Evolutionary conservation across 768 basidiomycete species (phyloP), one percentile per base, ranked within the genome.

Genomic region (Tulasnella sp.): DNA sequence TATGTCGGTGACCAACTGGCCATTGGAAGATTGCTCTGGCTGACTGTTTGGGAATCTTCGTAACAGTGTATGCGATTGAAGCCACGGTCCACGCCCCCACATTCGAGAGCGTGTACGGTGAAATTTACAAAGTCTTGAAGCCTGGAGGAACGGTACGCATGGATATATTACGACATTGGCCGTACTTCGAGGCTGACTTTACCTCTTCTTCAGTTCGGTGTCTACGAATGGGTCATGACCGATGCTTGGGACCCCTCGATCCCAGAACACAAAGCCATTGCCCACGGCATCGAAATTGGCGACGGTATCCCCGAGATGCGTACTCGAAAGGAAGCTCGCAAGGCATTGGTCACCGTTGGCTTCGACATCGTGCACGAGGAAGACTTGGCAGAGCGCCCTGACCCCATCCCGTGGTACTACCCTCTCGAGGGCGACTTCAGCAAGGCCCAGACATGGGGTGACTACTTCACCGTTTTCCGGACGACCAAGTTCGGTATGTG

Each of bases 191-290:
- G 4, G 58, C 58, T 64, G 12, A 49, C 25, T 36, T 2, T 15
- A 34, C 17, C 17, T 52, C 45, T 49, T 22, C 75, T 68, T n/a
- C n/a, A n/a, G 69, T 70, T 97, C 83, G 97, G 96, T 81, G 93
- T 99, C 45, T 99, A 99, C 84, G 97, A 99, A 83, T 99, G 97
- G 97, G 91, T 90, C 84, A 98, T 99, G 97, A 98, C 97, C 25
- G 96, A 98, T 83, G 82, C 84, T 3, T 96, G 96, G 93, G 92
- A 98, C 83, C 88, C 93, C 49, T 88, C 91, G 67, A 92, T 87
- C 81, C 92, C 95, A 22, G 84, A 87, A 74, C 97, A 99, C 88
- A 96, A 96, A 85, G 88, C 88, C 67, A 90, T 99, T 76, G 93
- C 94, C 15, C 96, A 98, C 85, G 88, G 88, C 78, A 91, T 98